Evolutionary conservation across 2,329 filamentous ascomycete genomes (phyloP), one percentile per base, ranked within the genome.

Genomic region (Pseudocercospora cruenta): DNA sequence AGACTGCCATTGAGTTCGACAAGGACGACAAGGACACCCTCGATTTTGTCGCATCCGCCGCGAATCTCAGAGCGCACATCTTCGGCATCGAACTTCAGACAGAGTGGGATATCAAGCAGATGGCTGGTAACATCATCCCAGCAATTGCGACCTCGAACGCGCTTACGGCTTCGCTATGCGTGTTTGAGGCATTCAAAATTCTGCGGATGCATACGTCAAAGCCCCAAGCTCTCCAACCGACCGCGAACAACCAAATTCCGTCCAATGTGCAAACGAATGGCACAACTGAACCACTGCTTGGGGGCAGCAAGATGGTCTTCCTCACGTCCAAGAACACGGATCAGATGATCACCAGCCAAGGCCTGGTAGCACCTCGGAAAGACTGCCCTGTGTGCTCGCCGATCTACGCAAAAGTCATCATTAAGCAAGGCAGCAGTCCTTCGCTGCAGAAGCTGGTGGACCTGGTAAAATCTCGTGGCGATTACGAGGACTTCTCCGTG

Each of bases 41-140:
- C 7, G 94, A 99, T 76, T 98, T 99, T 77, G 95, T 99, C 6
- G 87, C 93, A 0, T 89, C 95, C 0, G 92, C 91, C 71, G 93
- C 94, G 31, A 99, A 99, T 74, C 87, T 99, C 24, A 88, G 95
- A 53, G 95, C 94, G 0, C 84, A 87, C 24, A 85, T 96, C n/a
- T 99, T 99, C 76, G 91, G 89, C 63, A 97, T 99, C 65, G 91
- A 94, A 62, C 82, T 84, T 4, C 94, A 93, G 78, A 96, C 93
- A 22, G 93, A 96, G 66, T 99, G 98, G 75, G 94, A 98, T 76
- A 94, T 95, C 74, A 99, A 99, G 82, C 87, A 99, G 80, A 99
- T 98, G 94, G 95, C 95, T 3, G 95, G 95, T 62, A 99, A 99
- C 77, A 99, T 99, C 74, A 99, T 99, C 67, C 95, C 95, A 1